Base-by-base conservation (phyloP, 495 filamentous ascomycete genomes). In the Mytilinidion resinicola region DNA sequence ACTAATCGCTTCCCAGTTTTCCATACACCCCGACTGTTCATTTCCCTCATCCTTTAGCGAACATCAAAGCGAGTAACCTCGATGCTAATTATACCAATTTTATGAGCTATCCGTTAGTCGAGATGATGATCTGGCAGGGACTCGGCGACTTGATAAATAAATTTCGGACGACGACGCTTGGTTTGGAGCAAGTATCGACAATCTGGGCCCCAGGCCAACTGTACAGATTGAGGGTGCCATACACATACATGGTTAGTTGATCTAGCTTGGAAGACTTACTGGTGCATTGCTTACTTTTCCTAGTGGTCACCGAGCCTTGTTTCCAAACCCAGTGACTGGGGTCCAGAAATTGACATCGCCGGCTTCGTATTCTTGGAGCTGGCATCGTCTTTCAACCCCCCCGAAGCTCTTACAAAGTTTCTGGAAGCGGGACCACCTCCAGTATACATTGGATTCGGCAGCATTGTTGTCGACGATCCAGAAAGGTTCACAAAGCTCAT, bases 31-130 rank as follows among this genome's bases (percentile, higher is more conserved):
- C 71, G 6, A 74, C 72, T 7, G 55, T 53, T 10, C 42, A 60
- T 15, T 74, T 74, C 55, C 72, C 72, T 19, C 72, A 74, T 55
- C 72, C 72, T 9, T 41, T 74, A n/a, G 72, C 71, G 10, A 74
- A 73, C 56, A 73, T 74, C 63, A 72, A 70, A 53, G 55, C 61
- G 35, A 67, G 55, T 47, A 75, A 74, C 49, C 66, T 76, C 8
- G 73, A 76, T 52, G 60, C 59, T 11, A 68, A 73, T 50, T 84
- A 84, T 57, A 81, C 84, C 6, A 90, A 90, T 72, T 88, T 88
- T 61, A 82, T 89, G 52, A 82, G 80, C 9, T 90, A 89, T 65
- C 81, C 85, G 1, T 72, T 89, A 37, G 85, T 74, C 8, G 72
- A 74, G 46, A 70, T 73, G 80, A 72, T 74, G 69, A 74, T 68